Evolutionary conservation across 1,139 yeast genomes (phyloP), one percentile per base, ranked within the genome.

Genomic region (Kluyveromyces sp.): DNA sequence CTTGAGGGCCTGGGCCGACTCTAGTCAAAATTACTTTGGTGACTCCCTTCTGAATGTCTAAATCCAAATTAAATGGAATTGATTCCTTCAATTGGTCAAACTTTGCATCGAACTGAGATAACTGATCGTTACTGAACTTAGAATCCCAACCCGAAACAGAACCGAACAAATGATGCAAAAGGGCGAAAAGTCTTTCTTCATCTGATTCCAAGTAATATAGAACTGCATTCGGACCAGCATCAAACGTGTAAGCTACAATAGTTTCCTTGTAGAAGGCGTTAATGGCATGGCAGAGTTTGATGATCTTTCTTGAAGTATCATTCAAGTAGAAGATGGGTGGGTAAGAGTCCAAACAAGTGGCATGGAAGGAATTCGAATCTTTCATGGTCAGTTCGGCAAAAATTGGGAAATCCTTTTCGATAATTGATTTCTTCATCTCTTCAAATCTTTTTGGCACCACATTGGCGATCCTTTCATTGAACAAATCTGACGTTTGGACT

Each of bases 211-310:
- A 79, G 63, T 89, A 92, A 70, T 92, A 92, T 49, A 92, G 77
- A 40, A 92, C 99, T 12, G 96, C 95, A 67, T 92, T 92, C 63
- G 99, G 98, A 59, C 99, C 99, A 33, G 99, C 99, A 65, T 92
- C 99, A 60, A 84, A 92, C 2, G 99, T 94, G 66, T 92, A 92
- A 31, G 97, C 97, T 19, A 95, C 96, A 44, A 88, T 73, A 15
- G 74, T 74, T 55, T 74, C 71, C 41, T 84, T 84, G 51, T 75
- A 80, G 43, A 63, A 61, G 51, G 73, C 80, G 61, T 92, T 92
- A 63, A 92, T 78, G 46, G 73, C 70, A 64, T 92, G 95, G 31
- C 89, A 77, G 46, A 88, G 71, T 56, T 84, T 85, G 55, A 94
- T 85, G 60, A 89, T 79, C 49, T 81, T 82, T 57, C 84, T 85